Evolutionary conservation across 768 basidiomycete species (phyloP), one percentile per base, ranked within the genome.

Genomic region (Auriscalpium orientale): DNA sequence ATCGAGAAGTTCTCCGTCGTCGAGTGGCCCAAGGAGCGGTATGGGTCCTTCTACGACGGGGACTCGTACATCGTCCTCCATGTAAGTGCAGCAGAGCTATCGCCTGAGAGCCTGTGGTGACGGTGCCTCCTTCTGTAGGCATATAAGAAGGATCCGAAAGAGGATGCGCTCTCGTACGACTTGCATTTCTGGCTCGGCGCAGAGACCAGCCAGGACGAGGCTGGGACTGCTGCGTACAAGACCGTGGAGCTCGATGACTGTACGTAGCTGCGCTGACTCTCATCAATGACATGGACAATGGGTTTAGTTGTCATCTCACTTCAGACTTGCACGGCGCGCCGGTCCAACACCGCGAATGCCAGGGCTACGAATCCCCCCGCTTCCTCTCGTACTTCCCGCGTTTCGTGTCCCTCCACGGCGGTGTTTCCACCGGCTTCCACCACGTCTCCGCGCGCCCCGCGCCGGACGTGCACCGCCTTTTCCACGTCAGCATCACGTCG

Each of bases 131-230:
- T 11, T 12, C 20, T 46, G 8, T 53, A 86, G 84, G 84, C 82
- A 4, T 84, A 81, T 69, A 82, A 82, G 67, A 72, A 73, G 51
- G 70, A 71, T 6, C 76, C 78, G 4, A 74, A 82, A 28, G 66
- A 74, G 8, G 68, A 76, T 16, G 64, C 72, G 7, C 66, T 83
- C 15, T 79, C 75, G 0, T 83, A 80, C 61, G 74, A 85, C 64
- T 71, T 86, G 33, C 83, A 85, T 65, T 85, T 84, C 65, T 85
- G 83, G 83, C 69, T 85, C 4, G 82, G 85, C 12, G 68, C 75
- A 54, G 70, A 80, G 51, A 84, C 83, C 1, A 78, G 73, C 20
- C 79, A 82, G 61, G 82, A 85, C 57, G 83, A 85, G 64, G 80
- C 68, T 13, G 81, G 78, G 2, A 82, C 81, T 6, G 83, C 81